A percentile compares a stretch with the other conserved stretches of the same genome.
These are phyloP conservation scores for Pseudocercospora pini-densiflorae DNA, from an alignment of 2,329 filamentous ascomycete species.

Conservation along the genomic window DNA sequence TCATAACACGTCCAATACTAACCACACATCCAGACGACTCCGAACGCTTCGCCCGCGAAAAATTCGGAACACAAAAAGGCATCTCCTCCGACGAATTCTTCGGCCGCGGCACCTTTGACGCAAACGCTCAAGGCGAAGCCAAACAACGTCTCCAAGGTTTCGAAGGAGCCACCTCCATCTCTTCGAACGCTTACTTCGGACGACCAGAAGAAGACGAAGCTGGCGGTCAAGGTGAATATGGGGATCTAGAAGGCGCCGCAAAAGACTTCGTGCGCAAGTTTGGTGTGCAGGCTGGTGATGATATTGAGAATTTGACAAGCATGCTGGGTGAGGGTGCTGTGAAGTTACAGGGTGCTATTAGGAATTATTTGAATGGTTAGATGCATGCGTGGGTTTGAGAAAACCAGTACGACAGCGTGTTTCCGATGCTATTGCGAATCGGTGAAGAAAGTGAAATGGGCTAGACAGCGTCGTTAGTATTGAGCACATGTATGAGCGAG, in stretches of 20 bases:
- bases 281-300: conserved; percentile 92
- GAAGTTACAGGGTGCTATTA: conserved; percentile 71
- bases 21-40: conserved; percentile 62
- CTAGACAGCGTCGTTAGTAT: neutral
- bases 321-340: conserved; percentile 84
- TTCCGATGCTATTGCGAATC: neutral
- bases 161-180: conserved; percentile 89
- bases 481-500: neutral
- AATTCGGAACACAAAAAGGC: conserved; percentile 91
- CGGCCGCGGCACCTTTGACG: conserved; percentile 84
- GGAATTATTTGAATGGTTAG: conserved; percentile 42
- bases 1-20: too few relatives aligned
- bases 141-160: conserved; percentile 88
- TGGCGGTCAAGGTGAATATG: conserved; percentile 72
- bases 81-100: conserved; percentile 99
- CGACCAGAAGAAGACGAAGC: conserved; percentile 75
- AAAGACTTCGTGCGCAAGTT: conserved; percentile 97
- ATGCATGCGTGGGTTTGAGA: neutral
- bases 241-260: conserved; percentile 88
- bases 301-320: conserved; percentile 86
- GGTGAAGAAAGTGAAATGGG: neutral
- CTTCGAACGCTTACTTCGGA: conserved; percentile 96
- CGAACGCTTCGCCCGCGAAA: conserved; percentile 80
- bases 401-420: neutral
- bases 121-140: conserved; percentile 79